Base-by-base conservation (phyloP, 192 early-diverging fungal species). In the Phlyctochytrium planicorne region DNA sequence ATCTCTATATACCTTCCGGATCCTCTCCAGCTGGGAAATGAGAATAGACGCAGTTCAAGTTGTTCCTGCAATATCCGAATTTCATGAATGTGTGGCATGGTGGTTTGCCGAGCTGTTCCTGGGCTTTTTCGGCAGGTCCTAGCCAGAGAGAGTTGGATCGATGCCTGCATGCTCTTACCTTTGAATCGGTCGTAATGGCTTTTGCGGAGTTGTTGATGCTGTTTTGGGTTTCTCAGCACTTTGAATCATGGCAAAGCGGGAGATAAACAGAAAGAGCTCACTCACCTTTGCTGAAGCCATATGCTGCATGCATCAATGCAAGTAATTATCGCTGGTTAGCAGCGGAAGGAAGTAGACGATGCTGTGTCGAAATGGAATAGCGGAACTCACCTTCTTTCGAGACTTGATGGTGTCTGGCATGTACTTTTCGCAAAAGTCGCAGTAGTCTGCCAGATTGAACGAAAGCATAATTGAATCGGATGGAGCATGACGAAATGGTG, bases 371-470 rank as follows among this genome's bases (percentile, higher is more conserved):
- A n/a, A n/a, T n/a, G n/a, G n/a, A 47, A 47, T 14, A 47, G 6
- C 40, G 10, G 10, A 47, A 47, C 6, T 47, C 40, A 47, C 40
- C 40, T 47, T 47, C 20, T 47, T 6, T 20, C 40, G 40, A 14
- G 40, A 14, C 40, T 47, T 47, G 20, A 47, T 20, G 20, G 40
- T 47, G 20, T 47, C 40, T 20, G 40, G 40, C 40, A 47, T 47
- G 40, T 47, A 47, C 40, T 47, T 47, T 47, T 47, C 40, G 40
- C 40, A 47, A 20, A 47, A 47, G 40, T 47, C 40, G 40, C 40
- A 47, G 20, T 47, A 47, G 20, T 47, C 40, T 47, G 20, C 40
- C 40, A n/a, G n/a, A n/a, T n/a, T n/a, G n/a, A n/a, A n/a, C n/a
- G n/a, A n/a, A n/a, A n/a, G n/a, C n/a, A n/a, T n/a, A n/a, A n/a